Evolutionary conservation across 768 basidiomycete genomes (phyloP).

Genomic region (Leccinum uliginosum): DNA sequence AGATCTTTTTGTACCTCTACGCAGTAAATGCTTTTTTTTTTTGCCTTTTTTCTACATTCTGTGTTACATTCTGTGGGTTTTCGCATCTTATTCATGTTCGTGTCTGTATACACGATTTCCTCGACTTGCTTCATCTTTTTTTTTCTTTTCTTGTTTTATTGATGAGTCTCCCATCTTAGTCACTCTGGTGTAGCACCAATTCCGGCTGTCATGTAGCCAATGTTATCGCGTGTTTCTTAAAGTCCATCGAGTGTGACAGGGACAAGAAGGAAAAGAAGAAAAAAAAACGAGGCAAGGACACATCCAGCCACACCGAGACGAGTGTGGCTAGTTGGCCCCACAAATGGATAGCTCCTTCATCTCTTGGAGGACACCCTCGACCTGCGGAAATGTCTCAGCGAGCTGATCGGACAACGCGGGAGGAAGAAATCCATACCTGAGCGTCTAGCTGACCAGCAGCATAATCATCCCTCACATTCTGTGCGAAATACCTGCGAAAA

Average conservation of each 20-base stretch:
- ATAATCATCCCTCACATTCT: slow-evolving; percentile 92
- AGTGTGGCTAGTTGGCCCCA: slow-evolving; percentile 45
- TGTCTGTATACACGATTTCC: slow-evolving; percentile 19
- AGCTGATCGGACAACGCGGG: background rate
- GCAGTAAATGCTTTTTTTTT: background rate
- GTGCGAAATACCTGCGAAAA: slow-evolving; percentile 79
- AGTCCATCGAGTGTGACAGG: background rate
- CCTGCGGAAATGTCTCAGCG: slow-evolving; percentile 38
- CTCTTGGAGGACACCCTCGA: slow-evolving; percentile 95
- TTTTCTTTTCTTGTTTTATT: slow-evolving; percentile 5
- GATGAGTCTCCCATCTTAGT: slow-evolving; percentile 11
- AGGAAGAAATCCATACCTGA: slow-evolving; percentile 52
- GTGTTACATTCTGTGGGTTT: slow-evolving; percentile 10
- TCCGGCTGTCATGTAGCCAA: slow-evolving; percentile 11
- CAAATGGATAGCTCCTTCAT: slow-evolving; percentile 96
- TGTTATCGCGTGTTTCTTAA: slow-evolving; percentile 2
- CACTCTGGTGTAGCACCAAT: slow-evolving; percentile 19
- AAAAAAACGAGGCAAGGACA: slow-evolving; percentile 4
- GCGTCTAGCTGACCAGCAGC: slow-evolving; percentile 94
- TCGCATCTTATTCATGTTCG: background rate
- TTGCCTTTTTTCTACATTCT: slow-evolving; percentile 5
- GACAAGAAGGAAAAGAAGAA: background rate
- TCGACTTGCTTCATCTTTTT: background rate
- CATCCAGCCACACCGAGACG: background rate
- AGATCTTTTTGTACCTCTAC: slow-evolving; percentile 18